Evolutionary conservation across 2,329 filamentous ascomycete species (phyloP).

Genomic region (Fusarium sambucinum): DNA sequence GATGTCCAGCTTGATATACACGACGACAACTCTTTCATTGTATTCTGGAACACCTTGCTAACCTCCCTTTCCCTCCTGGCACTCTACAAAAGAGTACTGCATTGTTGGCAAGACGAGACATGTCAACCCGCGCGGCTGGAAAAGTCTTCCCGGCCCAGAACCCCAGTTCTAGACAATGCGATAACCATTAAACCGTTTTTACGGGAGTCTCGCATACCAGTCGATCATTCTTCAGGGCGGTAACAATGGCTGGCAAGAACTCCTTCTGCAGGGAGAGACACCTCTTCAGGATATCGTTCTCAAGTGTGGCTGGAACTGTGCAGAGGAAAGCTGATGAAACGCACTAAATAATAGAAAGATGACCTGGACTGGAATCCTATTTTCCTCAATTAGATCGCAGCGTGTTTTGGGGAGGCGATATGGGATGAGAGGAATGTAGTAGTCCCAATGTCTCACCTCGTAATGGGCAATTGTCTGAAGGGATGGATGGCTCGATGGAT

Average conservation of each 20-base stretch:
- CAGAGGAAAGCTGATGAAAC: slow-evolving; percentile 6
- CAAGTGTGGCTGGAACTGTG: slow-evolving; percentile 5
- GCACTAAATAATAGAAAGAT: background rate
- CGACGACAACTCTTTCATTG: background rate
- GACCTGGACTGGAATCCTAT: slow-evolving; percentile 6
- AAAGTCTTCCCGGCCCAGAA: background rate
- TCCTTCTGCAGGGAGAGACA: slow-evolving; percentile 23
- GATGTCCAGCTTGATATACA: slow-evolving; percentile 40
- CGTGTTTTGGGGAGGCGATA: slow-evolving; percentile 28
- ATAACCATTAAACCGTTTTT: slow-evolving; percentile 15
- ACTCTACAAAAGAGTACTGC: slow-evolving; percentile 1
- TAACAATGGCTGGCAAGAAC: slow-evolving; percentile 13
- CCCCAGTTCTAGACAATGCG: background rate
- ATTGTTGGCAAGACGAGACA: slow-evolving; percentile 36
- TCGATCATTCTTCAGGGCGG: background rate
- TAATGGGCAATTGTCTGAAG: background rate
- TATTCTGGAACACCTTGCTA: slow-evolving; percentile 31
- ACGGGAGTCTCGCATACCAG: slow-evolving; percentile 19
- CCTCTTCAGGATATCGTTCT: slow-evolving; percentile 3
- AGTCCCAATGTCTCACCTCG: slow-evolving; percentile 38
- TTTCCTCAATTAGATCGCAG: slow-evolving; percentile 2
- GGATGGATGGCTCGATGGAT: background rate
- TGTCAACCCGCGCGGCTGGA: slow-evolving; percentile 28
- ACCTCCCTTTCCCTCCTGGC: background rate
- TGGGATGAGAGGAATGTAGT: slow-evolving; percentile 35